Evolutionary conservation across 2,329 filamentous ascomycete species (phyloP), one percentile per base, ranked within the genome.

Genomic region (Fusarium papillatum): DNA sequence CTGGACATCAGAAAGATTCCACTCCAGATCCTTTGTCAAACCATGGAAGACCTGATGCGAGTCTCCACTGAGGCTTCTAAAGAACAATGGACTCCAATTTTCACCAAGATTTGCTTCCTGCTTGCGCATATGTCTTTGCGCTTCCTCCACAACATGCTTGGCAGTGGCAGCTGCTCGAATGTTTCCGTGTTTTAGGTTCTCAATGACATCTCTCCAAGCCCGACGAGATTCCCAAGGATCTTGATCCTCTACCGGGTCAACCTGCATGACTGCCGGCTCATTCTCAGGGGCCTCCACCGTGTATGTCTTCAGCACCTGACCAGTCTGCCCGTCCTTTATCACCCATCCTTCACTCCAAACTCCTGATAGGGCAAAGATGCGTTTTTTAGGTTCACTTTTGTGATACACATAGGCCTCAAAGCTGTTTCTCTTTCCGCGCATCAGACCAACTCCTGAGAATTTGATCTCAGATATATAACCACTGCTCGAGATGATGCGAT

Each of bases 71-170:
- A 19, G 50, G 29, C 50, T 29, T 16, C 11, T 16, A 17, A 79
- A 79, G 26, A 79, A 73, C 1, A 78, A 5, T 0, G 68, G 66
- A 1, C 68, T 57, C 78, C 78, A 79, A 3, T 63, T n/a, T 0
- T 36, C n/a, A 0, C 50, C 85, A 55, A 79, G 80, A 36, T 89
- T 89, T 75, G 90, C 89, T 82, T 97, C 95, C 72, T 89, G 84
- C 78, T 91, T 90, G 69, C 95, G 90, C 86, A 96, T 87, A 70
- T 93, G 91, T 36, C 95, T 90, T 85, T 98, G 95, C 43, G 92
- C 91, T 79, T 95, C 93, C 84, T 98, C 95, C 67, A 98, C 94
- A 81, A 93, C 92, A 10, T 89, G 90, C 86, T 98, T 98, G 81
- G 95, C 93, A 1, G 85, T 84, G 1, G 91, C 90, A 0, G 93